These are phyloP conservation scores for Aspergillus nanangensis DNA, from an alignment of 495 filamentous ascomycete species.

Conservation along the genomic window DNA sequence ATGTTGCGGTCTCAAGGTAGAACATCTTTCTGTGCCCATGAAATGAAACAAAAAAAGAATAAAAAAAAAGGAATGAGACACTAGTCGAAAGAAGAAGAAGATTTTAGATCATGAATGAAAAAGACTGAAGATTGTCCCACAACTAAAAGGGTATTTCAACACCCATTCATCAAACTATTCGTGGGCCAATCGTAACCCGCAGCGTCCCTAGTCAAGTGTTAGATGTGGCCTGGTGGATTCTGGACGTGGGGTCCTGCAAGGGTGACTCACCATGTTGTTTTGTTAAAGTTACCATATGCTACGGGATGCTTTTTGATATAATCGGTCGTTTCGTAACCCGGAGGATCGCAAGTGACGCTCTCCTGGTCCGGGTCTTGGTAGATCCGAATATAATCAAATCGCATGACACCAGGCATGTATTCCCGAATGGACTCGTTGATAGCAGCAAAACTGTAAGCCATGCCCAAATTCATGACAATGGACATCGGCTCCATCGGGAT, in stretches of 20 bases:
- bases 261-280: slow-evolving; percentile 43
- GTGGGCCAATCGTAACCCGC: slow-evolving; percentile 45
- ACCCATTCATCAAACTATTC: slow-evolving; percentile 45
- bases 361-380: slow-evolving; percentile 60
- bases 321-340: slow-evolving; percentile 61
- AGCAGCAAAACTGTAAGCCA: slow-evolving; percentile 62
- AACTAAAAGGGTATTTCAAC: slow-evolving; percentile 11
- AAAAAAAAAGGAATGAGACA: too few species aligned
- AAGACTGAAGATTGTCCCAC: background rate
- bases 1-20: too few species aligned
- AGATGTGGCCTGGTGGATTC: slow-evolving; percentile 10
- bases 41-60: too few species aligned
- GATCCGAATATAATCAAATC: slow-evolving; percentile 71
- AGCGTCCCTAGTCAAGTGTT: slow-evolving; percentile 19
- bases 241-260: background rate
- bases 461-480: slow-evolving; percentile 68
- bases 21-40: too few species aligned
- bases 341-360: slow-evolving; percentile 68
- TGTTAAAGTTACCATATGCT: slow-evolving; percentile 62
- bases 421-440: slow-evolving; percentile 50
- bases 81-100: too few species aligned
- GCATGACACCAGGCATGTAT: slow-evolving; percentile 65
- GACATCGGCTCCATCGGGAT: slow-evolving; percentile 70
- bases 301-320: slow-evolving; percentile 64
- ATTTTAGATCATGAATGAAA: too few species aligned